These are phyloP conservation scores for Cryphonectria japonica DNA, from an alignment of 2,329 filamentous ascomycete genomes.

Conservation along the genomic window DNA sequence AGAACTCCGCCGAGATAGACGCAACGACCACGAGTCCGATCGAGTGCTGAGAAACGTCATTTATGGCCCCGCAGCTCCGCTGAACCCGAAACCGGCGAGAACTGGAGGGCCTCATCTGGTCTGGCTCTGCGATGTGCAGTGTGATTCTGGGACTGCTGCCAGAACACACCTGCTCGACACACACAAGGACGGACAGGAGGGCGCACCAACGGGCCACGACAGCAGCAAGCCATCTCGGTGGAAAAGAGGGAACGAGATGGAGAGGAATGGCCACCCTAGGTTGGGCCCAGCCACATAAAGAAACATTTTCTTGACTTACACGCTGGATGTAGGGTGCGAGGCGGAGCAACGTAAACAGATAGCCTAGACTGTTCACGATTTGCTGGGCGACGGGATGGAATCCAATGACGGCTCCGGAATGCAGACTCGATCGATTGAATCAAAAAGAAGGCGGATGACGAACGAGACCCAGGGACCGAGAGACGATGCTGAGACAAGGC, in stretches of 20 bases:
- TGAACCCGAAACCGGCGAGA: not conserved
- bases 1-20: not conserved
- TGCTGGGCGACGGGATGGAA: constrained; percentile 6
- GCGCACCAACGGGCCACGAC: not conserved
- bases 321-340: not conserved
- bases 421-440: not conserved
- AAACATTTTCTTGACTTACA: not conserved
- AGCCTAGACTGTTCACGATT: not conserved
- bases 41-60: not conserved
- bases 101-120: not conserved
- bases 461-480: constrained; percentile 5
- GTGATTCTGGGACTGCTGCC: not conserved
- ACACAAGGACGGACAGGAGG: not conserved
- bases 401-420: constrained; percentile 16
- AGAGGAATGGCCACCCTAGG: not conserved
- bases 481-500: constrained; percentile 19
- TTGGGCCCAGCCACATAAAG: not conserved
- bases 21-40: not conserved
- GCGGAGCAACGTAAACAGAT: constrained; percentile 14
- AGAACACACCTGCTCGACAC: not conserved
- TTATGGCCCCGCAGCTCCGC: not conserved
- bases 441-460: constrained; percentile 5
- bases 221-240: not conserved
- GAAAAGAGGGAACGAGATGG: not conserved
- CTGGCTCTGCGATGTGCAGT: not conserved